Evolutionary conservation across 768 basidiomycete species (phyloP).

Genomic region (Hysterangium stoloniferum): DNA sequence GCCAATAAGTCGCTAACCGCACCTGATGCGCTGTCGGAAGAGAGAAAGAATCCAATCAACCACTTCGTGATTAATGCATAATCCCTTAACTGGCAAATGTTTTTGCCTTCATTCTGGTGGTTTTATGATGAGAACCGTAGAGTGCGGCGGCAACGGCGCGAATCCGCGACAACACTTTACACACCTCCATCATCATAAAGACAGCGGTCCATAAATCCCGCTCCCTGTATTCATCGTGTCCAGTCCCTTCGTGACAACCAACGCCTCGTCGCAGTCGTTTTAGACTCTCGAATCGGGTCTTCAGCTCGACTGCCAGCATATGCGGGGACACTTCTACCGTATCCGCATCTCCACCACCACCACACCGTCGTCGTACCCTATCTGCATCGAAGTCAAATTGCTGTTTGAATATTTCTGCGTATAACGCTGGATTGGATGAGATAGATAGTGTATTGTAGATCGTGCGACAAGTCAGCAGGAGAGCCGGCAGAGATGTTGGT

Average conservation of each 20-base stretch:
- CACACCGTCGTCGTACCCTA: constrained; percentile 41
- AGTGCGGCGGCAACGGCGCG: not conserved
- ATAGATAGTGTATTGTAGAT: constrained; percentile 45
- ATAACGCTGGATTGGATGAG: constrained; percentile 54
- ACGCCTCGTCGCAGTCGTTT: constrained; percentile 44
- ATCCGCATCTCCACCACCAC: too few relatives aligned
- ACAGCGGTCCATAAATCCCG: constrained; percentile 54
- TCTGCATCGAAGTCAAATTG: constrained; percentile 60
- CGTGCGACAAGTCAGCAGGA: constrained; percentile 44
- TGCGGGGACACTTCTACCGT: constrained; percentile 30
- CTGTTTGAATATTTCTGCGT: constrained; percentile 56
- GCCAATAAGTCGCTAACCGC: too few relatives aligned
- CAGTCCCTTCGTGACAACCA: constrained; percentile 27
- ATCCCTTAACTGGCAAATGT: constrained; percentile 58
- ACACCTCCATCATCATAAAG: constrained; percentile 65
- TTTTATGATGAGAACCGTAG: not conserved
- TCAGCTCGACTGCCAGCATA: constrained; percentile 54
- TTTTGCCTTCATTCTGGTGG: constrained; percentile 54
- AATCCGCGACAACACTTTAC: too few relatives aligned
- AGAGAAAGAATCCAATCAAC: too few relatives aligned
- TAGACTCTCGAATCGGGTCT: constrained; percentile 49
- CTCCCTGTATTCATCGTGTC: constrained; percentile 23
- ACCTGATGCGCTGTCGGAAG: too few relatives aligned
- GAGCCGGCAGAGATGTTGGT: constrained; percentile 47
- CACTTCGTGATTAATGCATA: constrained; percentile 29